These are phyloP conservation scores for Paramecium tetraurelia DNA, from an alignment of 73 alveolate genomes.

Conservation along the genomic window DNA sequence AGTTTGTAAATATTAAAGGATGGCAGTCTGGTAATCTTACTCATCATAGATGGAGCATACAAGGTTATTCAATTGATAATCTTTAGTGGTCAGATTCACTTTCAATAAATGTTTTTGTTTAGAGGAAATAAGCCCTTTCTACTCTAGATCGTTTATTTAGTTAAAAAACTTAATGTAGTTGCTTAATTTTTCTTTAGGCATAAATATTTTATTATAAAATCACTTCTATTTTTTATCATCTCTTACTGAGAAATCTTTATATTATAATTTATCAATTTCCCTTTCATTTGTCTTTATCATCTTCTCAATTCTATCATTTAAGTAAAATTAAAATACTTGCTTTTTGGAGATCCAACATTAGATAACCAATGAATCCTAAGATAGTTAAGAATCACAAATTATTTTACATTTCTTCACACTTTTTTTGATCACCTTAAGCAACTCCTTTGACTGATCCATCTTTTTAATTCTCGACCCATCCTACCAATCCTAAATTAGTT, in stretches of 20 bases:
- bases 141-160: not conserved
- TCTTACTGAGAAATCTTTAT: not conserved
- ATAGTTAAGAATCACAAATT: not conserved
- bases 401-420: not conserved
- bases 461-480: conserved; percentile 62
- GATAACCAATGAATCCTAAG: not conserved
- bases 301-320: not conserved
- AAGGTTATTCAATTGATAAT: not conserved
- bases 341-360: not conserved
- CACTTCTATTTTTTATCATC: not conserved
- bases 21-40: not conserved
- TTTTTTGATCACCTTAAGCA: conserved; percentile 27
- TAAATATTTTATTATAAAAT: not conserved
- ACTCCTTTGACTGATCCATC: conserved; percentile 58
- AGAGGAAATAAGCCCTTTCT: not conserved
- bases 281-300: not conserved
- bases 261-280: not conserved
- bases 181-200: conserved; percentile 4
- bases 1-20: not conserved
- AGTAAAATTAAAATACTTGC: not conserved
- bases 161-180: conserved; percentile 7
- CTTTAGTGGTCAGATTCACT: not conserved
- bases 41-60: not conserved
- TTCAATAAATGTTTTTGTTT: not conserved
- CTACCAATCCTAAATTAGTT: conserved; percentile 10